Evolutionary conservation across 1,139 yeast species (phyloP), one percentile per base, ranked within the genome.

Genomic region (Arxiozyma slooffiae): DNA sequence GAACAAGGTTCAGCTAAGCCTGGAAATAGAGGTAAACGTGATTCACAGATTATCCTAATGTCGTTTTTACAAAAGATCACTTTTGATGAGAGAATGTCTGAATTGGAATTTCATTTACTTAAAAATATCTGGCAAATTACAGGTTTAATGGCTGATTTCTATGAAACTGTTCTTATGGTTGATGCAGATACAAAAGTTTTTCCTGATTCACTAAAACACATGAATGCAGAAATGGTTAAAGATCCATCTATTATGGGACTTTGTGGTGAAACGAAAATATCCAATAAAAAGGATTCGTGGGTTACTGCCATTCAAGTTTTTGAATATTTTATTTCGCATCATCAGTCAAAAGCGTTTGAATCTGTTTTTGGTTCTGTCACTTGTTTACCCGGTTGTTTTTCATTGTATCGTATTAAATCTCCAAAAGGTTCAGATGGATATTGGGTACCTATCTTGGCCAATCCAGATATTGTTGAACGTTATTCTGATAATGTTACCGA

Each of bases 11-110:
- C 82, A 7, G 76, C 94, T n/a, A 92, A 92, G 64, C 97, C 97
- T 14, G 98, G 98, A 61, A 92, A 92, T 68, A 82, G 98, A 74
- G 98, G 98, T 70, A 92, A 92, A 68, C 86, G 98, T 71, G 98
- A 92, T 69, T 88, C 97, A 23, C 98, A 92, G 69, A 83, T 92
- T 55, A 84, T 92, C 55, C 73, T 92, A 61, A 92, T 92, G 98
- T 81, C 92, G 0, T 90, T 90, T 69, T 75, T 92, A 62, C 97
- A 90, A 71, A 85, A 82, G 60, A 81, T 90, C 23, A 87, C 92
- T 68, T 92, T 90, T 68, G 95, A 92, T 67, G 97, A 92, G 69
- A 83, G 97, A 72, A 92, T 92, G 97, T 86, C 97, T 1, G 88
- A 85, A 60, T 78, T 92, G 54, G 97, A 92, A 60, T 89, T 79